Conservation (phyloP, 441 rosid genomes). For the Kokia cookei region DNA sequence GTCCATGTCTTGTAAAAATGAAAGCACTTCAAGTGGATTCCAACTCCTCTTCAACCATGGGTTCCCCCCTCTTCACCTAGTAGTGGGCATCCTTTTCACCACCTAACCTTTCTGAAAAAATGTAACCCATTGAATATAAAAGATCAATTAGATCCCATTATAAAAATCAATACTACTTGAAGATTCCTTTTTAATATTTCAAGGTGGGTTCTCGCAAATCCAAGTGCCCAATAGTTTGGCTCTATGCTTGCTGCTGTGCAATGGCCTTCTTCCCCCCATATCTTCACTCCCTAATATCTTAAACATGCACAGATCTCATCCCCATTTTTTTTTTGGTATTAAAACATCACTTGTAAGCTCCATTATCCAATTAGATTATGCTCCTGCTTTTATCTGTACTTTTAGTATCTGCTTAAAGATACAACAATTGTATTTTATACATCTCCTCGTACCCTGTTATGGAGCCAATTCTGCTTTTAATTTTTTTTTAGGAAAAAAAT, state of each 20-base stretch:
- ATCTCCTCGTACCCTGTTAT: slow-evolving; percentile 6
- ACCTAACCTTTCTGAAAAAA: slow-evolving; percentile 59
- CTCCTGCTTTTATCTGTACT: slow-evolving; percentile 6
- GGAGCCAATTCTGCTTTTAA: not conserved
- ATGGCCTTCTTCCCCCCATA: slow-evolving; percentile 11
- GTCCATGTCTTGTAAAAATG: slow-evolving; percentile 39
- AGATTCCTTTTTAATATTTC: slow-evolving; percentile 29
- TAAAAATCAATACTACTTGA: slow-evolving; percentile 6
- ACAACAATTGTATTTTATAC: not conserved
- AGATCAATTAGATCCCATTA: slow-evolving; percentile 14
- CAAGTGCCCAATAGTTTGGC: slow-evolving; percentile 31
- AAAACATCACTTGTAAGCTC: not conserved
- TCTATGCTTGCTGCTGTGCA: slow-evolving; percentile 11
- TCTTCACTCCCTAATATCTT: slow-evolving; percentile 9
- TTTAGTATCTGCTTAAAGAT: not conserved
- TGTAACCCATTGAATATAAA: slow-evolving; percentile 22
- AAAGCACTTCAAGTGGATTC: slow-evolving; percentile 71
- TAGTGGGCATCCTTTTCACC: slow-evolving; percentile 82
- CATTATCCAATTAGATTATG: slow-evolving; percentile 1
- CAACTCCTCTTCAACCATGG: slow-evolving; percentile 77
- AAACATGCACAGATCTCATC: not conserved
- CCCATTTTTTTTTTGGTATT: not conserved
- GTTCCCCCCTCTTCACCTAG: slow-evolving; percentile 23
- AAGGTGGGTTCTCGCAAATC: slow-evolving; percentile 48
- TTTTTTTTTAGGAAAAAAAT: too few relatives aligned